These are phyloP conservation scores for Fusarium musae DNA, from an alignment of 2,329 filamentous ascomycete genomes.

Conservation along the genomic window DNA sequence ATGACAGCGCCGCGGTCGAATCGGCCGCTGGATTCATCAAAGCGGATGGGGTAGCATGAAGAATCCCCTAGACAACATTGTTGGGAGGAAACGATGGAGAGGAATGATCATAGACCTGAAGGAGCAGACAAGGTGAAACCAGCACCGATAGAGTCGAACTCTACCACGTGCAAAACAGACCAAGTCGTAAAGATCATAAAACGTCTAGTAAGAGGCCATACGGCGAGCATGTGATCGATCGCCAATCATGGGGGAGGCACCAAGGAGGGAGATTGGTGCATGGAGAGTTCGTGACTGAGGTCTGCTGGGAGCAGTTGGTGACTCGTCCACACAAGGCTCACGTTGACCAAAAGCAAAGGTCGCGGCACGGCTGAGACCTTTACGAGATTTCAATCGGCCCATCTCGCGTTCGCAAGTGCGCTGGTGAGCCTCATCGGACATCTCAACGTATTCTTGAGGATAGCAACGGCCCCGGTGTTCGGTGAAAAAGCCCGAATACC, in stretches of 20 bases:
- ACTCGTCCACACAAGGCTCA: constrained; percentile 64
- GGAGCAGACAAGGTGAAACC: constrained; percentile 42
- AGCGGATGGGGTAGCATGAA: constrained; percentile 5
- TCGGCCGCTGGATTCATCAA: constrained; percentile 24
- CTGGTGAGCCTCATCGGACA: constrained; percentile 92
- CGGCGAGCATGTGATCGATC: constrained; percentile 67
- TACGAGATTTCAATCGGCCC: constrained; percentile 89
- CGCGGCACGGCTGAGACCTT: constrained; percentile 86
- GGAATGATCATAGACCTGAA: constrained; percentile 33
- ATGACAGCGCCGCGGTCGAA: constrained; percentile 16
- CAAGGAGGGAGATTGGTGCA: constrained; percentile 57
- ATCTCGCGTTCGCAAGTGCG: constrained; percentile 94
- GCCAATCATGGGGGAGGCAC: constrained; percentile 56
- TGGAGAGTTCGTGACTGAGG: constrained; percentile 50
- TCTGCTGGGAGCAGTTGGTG: constrained; percentile 66
- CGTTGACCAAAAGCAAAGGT: constrained; percentile 95
- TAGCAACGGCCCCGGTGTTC: constrained; percentile 84
- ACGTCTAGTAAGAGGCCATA: constrained; percentile 70
- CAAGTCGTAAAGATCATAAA: constrained; percentile 31
- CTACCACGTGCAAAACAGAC: constrained; percentile 45
- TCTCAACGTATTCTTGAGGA: constrained; percentile 96
- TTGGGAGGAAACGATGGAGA: constrained; percentile 25
- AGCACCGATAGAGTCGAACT: constrained; percentile 41
- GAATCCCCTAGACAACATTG: constrained; percentile 26
- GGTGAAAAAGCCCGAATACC: constrained; percentile 92